Percentiles rank a stretch among this genome's conserved stretches.
Evolutionary conservation across 352 stramenopile species (phyloP).

Genomic region (Peronospora destructor): DNA sequence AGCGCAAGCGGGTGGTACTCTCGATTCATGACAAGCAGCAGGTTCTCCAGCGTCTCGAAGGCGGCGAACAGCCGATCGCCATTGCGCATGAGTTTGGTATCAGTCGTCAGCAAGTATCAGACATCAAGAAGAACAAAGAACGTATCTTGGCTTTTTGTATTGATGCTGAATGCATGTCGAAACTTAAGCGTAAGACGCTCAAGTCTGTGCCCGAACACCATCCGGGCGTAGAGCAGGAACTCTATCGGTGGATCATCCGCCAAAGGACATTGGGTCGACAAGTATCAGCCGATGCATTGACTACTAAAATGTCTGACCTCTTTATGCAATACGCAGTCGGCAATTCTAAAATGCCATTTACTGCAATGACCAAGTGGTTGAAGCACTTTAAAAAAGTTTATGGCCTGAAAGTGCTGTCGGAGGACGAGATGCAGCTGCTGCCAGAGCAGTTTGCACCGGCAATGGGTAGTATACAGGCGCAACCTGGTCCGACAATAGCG

Average conservation of each 20-base stretch:
- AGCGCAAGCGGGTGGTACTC: conserved; percentile 79
- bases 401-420: conserved; percentile 42
- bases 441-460: conserved; percentile 48
- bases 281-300: conserved; percentile 44
- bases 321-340: conserved; percentile 61
- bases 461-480: conserved; percentile 41
- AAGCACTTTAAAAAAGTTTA: conserved; percentile 65
- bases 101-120: conserved; percentile 73
- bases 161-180: conserved; percentile 68
- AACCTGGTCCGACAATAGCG: neutral
- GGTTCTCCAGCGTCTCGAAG: conserved; percentile 63
- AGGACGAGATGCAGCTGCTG: conserved; percentile 46
- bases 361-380: conserved; percentile 50
- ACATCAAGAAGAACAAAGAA: conserved; percentile 84
- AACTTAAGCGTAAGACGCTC: conserved; percentile 68
- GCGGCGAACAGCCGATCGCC: conserved; percentile 52
- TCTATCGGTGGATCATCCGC: conserved; percentile 79
- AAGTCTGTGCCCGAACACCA: conserved; percentile 60
- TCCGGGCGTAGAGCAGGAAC: conserved; percentile 70
- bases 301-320: conserved; percentile 50
- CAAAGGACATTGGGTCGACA: conserved; percentile 43
- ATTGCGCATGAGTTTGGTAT: conserved; percentile 64
- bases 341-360: conserved; percentile 32
- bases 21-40: conserved; percentile 83
- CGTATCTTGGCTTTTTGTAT: conserved; percentile 71